Conservation (phyloP, 2,329 filamentous ascomycete genomes). For the Claviceps sp. region DNA sequence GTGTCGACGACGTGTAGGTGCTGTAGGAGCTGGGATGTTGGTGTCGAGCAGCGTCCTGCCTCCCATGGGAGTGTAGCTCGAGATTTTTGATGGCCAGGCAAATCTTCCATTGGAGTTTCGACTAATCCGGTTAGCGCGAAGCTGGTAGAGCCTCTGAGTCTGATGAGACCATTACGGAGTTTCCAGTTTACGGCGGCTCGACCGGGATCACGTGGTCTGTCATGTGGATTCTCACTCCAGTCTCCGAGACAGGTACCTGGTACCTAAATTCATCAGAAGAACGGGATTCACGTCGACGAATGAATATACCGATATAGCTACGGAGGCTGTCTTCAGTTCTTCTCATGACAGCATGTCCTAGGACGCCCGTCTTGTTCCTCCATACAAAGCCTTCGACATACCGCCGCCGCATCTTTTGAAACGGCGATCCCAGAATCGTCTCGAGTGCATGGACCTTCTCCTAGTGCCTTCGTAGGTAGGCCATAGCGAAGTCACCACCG, state of each 20-base stretch:
- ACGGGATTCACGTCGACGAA: too few relatives aligned
- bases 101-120: constrained; percentile 4
- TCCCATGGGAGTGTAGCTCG: constrained; percentile 11
- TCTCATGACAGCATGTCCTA: neutral
- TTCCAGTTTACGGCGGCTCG: too few relatives aligned
- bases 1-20: neutral
- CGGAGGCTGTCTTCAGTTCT: too few relatives aligned
- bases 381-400: neutral
- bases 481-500: neutral
- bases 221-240: neutral
- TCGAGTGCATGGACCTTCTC: constrained; percentile 4
- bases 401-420: constrained; percentile 5
- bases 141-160: too few relatives aligned
- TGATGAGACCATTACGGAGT: too few relatives aligned
- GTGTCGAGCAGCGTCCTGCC: constrained; percentile 4
- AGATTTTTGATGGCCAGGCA: constrained; percentile 19
- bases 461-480: neutral
- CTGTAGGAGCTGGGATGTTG: neutral
- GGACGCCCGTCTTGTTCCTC: neutral
- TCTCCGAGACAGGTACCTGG: too few relatives aligned
- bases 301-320: too few relatives aligned
- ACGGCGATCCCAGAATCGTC: constrained; percentile 8
- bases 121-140: constrained; percentile 4
- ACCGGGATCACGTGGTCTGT: neutral
- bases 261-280: too few relatives aligned